Evolutionary conservation across 768 basidiomycete genomes (phyloP).

Genomic region (Phlebiopsis gigantea): DNA sequence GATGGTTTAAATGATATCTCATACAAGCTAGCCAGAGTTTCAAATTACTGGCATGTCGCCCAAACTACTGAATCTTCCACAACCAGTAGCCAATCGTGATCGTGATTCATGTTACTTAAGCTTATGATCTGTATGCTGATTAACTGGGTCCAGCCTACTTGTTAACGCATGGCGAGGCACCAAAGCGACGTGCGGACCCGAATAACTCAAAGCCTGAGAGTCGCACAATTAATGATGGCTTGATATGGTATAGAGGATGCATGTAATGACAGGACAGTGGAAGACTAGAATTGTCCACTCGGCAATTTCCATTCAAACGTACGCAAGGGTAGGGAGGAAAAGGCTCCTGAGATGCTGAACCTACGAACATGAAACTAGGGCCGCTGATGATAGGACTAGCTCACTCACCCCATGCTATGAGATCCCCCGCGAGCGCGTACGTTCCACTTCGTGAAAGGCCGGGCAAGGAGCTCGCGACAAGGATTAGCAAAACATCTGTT

Average conservation of each 20-base stretch:
- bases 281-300: background rate
- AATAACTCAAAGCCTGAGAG: background rate
- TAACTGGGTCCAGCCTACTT: background rate
- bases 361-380: too few species aligned
- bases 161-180: background rate
- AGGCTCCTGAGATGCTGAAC: background rate
- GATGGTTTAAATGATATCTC: background rate
- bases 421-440: slow-evolving; percentile 22
- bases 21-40: too few species aligned
- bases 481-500: background rate
- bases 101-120: background rate
- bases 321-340: background rate
- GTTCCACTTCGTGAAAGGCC: slow-evolving; percentile 26
- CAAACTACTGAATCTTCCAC: background rate
- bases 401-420: slow-evolving; percentile 20
- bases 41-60: too few species aligned
- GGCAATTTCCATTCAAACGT: slow-evolving; percentile 1
- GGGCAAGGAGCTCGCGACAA: slow-evolving; percentile 24
- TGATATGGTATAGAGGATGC: background rate
- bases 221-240: background rate
- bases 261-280: slow-evolving; percentile 1
- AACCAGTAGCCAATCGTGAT: background rate
- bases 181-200: background rate
- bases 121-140: background rate
- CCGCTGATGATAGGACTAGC: too few species aligned